phyloP scores from a whole-genome alignment of 352 stramenopile species.

The Elongisporangium anandrum region DNA sequence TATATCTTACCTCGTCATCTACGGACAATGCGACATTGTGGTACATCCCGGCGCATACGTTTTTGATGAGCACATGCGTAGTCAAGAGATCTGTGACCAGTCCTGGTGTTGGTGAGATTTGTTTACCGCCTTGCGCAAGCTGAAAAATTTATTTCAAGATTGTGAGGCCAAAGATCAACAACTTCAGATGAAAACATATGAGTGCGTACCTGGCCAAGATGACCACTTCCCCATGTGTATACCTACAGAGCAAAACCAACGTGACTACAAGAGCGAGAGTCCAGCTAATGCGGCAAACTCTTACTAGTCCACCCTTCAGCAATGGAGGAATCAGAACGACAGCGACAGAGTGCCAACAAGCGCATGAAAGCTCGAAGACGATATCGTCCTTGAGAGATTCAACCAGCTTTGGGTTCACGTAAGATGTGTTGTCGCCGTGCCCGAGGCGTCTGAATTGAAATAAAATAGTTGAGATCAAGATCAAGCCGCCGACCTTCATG shows the following conservation, averaged over 20 bases:
- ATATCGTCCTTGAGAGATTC: constrained; percentile 68
- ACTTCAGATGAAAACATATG: neutral
- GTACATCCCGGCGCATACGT: constrained; percentile 83
- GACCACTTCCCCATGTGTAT: constrained; percentile 93
- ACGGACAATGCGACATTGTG: constrained; percentile 90
- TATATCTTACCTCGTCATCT: constrained; percentile 71
- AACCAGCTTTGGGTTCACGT: constrained; percentile 68
- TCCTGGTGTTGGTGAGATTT: constrained; percentile 64
- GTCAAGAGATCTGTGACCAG: constrained; percentile 81
- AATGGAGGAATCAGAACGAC: constrained; percentile 86
- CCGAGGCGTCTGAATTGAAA: constrained; percentile 43
- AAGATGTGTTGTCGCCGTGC: constrained; percentile 67
- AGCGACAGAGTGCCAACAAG: constrained; percentile 86
- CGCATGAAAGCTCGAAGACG: constrained; percentile 75
- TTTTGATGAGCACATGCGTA: constrained; percentile 82
- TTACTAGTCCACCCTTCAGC: constrained; percentile 71
- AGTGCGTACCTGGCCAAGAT: constrained; percentile 80
- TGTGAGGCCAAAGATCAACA: neutral
- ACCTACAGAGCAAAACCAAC: constrained; percentile 19
- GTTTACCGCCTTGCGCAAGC: constrained; percentile 64
- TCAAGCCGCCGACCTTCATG: too few species aligned
- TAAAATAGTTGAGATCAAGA: too few species aligned
- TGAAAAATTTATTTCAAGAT: constrained; percentile 8
- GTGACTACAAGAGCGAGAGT: neutral
- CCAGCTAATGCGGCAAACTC: neutral